Percentiles rank a stretch among this genome's conserved stretches.
Evolutionary conservation across 2,329 filamentous ascomycete genomes (phyloP).

Genomic region (Lithohypha guttulata): DNA sequence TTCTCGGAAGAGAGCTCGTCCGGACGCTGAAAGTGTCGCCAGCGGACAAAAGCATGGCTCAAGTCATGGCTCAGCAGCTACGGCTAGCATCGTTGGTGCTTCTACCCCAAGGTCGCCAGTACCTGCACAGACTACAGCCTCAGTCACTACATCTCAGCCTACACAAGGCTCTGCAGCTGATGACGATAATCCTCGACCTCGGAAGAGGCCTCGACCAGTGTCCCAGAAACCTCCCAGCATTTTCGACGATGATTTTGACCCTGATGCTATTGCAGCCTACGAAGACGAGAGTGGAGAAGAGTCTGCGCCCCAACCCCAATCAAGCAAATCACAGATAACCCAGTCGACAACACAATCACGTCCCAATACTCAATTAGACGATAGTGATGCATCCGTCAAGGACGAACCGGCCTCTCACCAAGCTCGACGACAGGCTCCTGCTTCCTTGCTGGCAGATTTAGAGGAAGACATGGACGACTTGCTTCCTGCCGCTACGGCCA

Average conservation of each 20-base stretch:
- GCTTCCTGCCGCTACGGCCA: slow-evolving; percentile 62
- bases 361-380: no score
- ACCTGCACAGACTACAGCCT: no score
- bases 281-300: no score
- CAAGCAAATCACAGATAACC: no score
- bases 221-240: slow-evolving; percentile 52
- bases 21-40: no score
- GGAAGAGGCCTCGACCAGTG: slow-evolving; percentile 22
- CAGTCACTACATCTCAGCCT: no score
- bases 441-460: slow-evolving; percentile 25
- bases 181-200: slow-evolving; percentile 24
- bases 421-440: slow-evolving; percentile 24
- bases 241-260: slow-evolving; percentile 53
- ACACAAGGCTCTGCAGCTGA: slow-evolving; percentile 10
- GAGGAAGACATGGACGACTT: slow-evolving; percentile 57
- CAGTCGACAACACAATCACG: no score
- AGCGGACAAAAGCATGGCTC: background rate
- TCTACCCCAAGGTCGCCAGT: no score
- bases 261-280: slow-evolving; percentile 21
- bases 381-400: slow-evolving; percentile 11
- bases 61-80: background rate
- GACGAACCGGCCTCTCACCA: slow-evolving; percentile 21
- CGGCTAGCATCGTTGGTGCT: no score
- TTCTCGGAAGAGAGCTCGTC: no score
- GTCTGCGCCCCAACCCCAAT: no score